Percentiles rank a stretch among this genome's conserved stretches.
Evolutionary conservation across 1,139 yeast genomes (phyloP).

Genomic region (Yarrowia galli): DNA sequence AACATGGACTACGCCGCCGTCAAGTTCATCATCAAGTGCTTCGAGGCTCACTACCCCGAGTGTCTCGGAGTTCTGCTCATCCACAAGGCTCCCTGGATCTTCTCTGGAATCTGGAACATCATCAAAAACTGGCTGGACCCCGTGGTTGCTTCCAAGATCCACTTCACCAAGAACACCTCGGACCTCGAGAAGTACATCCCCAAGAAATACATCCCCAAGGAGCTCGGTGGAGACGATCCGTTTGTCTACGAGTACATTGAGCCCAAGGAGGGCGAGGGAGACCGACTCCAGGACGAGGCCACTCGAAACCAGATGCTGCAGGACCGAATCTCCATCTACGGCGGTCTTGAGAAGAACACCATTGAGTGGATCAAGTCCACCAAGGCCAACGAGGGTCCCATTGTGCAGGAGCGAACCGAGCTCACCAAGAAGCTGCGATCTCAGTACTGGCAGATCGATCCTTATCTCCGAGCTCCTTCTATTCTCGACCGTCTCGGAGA

Average conservation of each 20-base stretch:
- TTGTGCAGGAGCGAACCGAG: slow-evolving; percentile 57
- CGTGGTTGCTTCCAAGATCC: slow-evolving; percentile 80
- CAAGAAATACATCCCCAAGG: slow-evolving; percentile 61
- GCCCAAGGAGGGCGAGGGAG: slow-evolving; percentile 63
- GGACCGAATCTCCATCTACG: slow-evolving; percentile 59
- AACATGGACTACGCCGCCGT: slow-evolving; percentile 88
- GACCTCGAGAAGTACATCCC: slow-evolving; percentile 68
- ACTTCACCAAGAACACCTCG: slow-evolving; percentile 66
- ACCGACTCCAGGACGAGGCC: slow-evolving; percentile 54
- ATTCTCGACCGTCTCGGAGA: slow-evolving; percentile 68
- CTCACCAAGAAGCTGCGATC: slow-evolving; percentile 59
- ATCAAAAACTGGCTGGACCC: slow-evolving; percentile 90
- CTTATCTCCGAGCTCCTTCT: slow-evolving; percentile 73
- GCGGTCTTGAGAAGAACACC: slow-evolving; percentile 64
- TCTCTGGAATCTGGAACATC: slow-evolving; percentile 84
- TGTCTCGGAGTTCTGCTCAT: slow-evolving; percentile 75
- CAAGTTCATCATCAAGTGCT: slow-evolving; percentile 74
- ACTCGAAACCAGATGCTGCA: slow-evolving; percentile 54
- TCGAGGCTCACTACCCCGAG: slow-evolving; percentile 91
- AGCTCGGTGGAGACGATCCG: slow-evolving; percentile 70
- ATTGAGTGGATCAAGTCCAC: slow-evolving; percentile 70
- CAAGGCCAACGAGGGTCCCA: slow-evolving; percentile 54
- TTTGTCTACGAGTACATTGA: slow-evolving; percentile 62
- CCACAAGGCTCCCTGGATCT: slow-evolving; percentile 92
- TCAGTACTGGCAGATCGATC: slow-evolving; percentile 71